Conservation (phyloP, 2,329 filamentous ascomycete species). For the Teratosphaeria epicoccoides region DNA sequence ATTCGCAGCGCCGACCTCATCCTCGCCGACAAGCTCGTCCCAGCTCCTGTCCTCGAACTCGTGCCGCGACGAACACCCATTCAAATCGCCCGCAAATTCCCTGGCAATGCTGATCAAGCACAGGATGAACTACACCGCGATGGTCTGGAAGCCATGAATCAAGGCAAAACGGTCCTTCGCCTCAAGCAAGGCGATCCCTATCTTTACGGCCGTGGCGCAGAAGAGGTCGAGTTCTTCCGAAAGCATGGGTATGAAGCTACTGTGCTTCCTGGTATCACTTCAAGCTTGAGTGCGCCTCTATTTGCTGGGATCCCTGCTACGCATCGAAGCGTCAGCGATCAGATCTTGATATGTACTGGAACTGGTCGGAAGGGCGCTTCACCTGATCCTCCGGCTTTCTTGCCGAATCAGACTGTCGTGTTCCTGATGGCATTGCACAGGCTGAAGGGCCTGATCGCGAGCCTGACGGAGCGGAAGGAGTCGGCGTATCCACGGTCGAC, state of each 20-base stretch:
- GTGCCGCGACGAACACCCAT: slow-evolving; percentile 83
- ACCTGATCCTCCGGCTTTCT: slow-evolving; percentile 70
- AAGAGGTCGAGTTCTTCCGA: slow-evolving; percentile 80
- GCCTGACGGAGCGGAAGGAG: slow-evolving; percentile 45
- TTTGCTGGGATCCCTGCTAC: slow-evolving; percentile 83
- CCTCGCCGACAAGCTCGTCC: slow-evolving; percentile 76
- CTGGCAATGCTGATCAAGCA: slow-evolving; percentile 86
- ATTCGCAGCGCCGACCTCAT: slow-evolving; percentile 67
- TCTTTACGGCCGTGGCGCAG: slow-evolving; percentile 86
- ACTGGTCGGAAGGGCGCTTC: slow-evolving; percentile 82
- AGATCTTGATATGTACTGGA: slow-evolving; percentile 91
- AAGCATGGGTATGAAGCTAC: slow-evolving; percentile 52
- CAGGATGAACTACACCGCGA: slow-evolving; percentile 79
- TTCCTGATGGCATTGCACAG: slow-evolving; percentile 94
- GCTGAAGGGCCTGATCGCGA: slow-evolving; percentile 60
- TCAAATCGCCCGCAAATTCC: slow-evolving; percentile 92
- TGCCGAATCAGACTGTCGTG: slow-evolving; percentile 69
- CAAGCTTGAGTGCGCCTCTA: slow-evolving; percentile 72
- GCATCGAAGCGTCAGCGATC: slow-evolving; percentile 80
- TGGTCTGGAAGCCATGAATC: slow-evolving; percentile 57
- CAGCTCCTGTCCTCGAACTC: slow-evolving; percentile 73
- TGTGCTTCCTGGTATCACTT: slow-evolving; percentile 85
- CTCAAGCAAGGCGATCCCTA: slow-evolving; percentile 97
- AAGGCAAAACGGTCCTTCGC: slow-evolving; percentile 71
- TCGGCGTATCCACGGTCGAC: slow-evolving; percentile 49